phyloP scores from a whole-genome alignment of 73 alveolate genomes.

The Breviolum minutum region DNA sequence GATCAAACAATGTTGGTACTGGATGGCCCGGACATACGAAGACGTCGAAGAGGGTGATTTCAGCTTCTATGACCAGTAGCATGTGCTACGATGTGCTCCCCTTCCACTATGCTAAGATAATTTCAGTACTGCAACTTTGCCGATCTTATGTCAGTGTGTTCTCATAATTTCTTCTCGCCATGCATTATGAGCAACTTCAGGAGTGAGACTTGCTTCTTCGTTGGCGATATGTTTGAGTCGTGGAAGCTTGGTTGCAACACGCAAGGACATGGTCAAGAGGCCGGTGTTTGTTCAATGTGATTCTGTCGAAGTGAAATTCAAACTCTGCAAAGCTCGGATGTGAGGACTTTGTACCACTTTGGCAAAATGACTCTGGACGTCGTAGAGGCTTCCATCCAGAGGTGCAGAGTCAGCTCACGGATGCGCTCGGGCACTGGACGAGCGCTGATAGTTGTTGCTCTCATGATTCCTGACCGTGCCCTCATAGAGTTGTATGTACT shows the following conservation, averaged over 20 bases:
- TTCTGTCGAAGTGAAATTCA: neutral
- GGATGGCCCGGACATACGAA: neutral
- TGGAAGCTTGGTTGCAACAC: constrained; percentile 4
- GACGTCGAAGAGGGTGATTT: no score
- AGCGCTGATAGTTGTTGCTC: neutral
- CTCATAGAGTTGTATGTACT: no score
- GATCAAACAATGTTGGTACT: no score
- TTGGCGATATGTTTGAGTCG: constrained; percentile 75
- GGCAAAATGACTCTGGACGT: constrained; percentile 80
- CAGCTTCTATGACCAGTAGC: no score
- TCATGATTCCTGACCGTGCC: no score
- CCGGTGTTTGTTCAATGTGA: neutral
- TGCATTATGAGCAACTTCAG: neutral
- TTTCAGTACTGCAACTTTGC: no score
- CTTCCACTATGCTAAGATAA: no score
- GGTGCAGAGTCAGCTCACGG: neutral
- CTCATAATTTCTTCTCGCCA: no score
- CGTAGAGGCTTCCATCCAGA: constrained; percentile 62
- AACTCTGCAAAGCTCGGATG: neutral
- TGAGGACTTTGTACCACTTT: constrained; percentile 72
- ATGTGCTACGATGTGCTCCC: no score
- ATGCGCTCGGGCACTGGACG: neutral
- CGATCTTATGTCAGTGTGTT: no score
- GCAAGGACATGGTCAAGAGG: neutral
- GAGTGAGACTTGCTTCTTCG: constrained; percentile 85